Base-by-base conservation (phyloP, 176 grass and related monocot genomes). In the Guadua angustifolia region DNA sequence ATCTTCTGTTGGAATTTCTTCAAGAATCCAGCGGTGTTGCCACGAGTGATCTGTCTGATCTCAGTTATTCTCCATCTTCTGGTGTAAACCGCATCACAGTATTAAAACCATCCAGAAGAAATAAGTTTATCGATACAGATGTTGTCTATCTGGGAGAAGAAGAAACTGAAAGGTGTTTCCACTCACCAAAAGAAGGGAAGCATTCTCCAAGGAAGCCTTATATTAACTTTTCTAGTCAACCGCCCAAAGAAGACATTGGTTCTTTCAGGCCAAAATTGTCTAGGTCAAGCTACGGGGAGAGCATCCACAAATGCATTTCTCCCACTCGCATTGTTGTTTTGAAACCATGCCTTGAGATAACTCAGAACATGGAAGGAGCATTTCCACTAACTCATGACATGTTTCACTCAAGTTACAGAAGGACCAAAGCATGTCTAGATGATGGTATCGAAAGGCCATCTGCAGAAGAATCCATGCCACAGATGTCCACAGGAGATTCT, bases 1-100 rank as follows among this genome's bases (percentile, higher is more conserved):
- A 92, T 80, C 74, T 89, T 80, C 43, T 95, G n/a, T 22, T 95
- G 35, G 79, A 90, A 66, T 90, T 94, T 92, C 84, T 95, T 39
- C 83, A 83, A 21, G 85, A 88, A 79, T 85, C 90, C 0, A 83
- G 84, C 60, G 73, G 84, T 74, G 79, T 82, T 79, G 81, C 77
- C 18, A 63, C 42, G 5, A 92, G 73, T 46, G 82, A 90, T 43
- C 58, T 84, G 18, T 40, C 85, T 15, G 82, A 90, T 59, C 81
- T 88, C 24, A 84, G 66, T 42, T 85, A 46, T 92, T 89, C 84
- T 80, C 82, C 90, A 63, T 73, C 85, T 26, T 83, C 52, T 56
- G 66, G 81, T 73, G 57, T 77, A 61, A 92, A 89, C 64, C 85
- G 83, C n/a, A 95, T 92, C 75, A 95, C 86, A 47, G 66, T 95